A percentile compares a stretch with the other conserved stretches of the same genome.
phyloP scores from a whole-genome alignment of 495 filamentous ascomycete genomes.

The Neurospora tetrasperma region DNA sequence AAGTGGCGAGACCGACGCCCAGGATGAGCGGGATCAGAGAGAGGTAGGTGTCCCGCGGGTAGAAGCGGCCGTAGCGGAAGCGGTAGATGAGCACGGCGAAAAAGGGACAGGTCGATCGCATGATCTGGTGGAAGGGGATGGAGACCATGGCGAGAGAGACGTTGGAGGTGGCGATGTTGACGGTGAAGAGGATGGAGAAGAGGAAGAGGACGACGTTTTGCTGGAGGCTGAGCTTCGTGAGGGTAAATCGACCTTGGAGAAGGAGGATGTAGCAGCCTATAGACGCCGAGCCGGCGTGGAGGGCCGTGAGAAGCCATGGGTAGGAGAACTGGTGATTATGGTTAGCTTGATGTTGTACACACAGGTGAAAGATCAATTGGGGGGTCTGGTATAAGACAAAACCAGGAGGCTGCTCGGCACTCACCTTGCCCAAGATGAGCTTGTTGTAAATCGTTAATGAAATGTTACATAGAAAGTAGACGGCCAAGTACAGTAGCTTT shows the following conservation, averaged over 20 bases:
- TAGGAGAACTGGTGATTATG: slow-evolving; percentile 33
- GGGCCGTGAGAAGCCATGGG: slow-evolving; percentile 46
- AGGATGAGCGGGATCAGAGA: slow-evolving; percentile 46
- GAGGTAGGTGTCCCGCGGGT: slow-evolving; percentile 41
- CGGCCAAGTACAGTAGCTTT: slow-evolving; percentile 34
- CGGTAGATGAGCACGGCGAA: slow-evolving; percentile 48
- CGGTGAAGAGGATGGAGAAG: slow-evolving; percentile 47
- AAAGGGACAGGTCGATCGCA: slow-evolving; percentile 45
- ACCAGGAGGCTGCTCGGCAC: neutral
- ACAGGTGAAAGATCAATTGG: neutral
- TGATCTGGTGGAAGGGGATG: slow-evolving; percentile 49
- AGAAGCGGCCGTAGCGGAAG: slow-evolving; percentile 35
- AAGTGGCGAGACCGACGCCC: slow-evolving; percentile 45
- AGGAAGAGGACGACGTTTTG: slow-evolving; percentile 37
- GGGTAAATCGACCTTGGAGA: slow-evolving; percentile 32
- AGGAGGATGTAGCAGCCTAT: slow-evolving; percentile 41
- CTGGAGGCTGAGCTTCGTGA: slow-evolving; percentile 33
- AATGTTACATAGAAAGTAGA: slow-evolving; percentile 45
- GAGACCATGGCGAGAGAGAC: slow-evolving; percentile 45
- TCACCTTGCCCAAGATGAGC: slow-evolving; percentile 40
- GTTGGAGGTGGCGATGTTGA: slow-evolving; percentile 51
- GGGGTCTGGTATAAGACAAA: neutral
- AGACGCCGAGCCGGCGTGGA: slow-evolving; percentile 41
- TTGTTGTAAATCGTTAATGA: slow-evolving; percentile 47
- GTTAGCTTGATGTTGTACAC: slow-evolving; percentile 1